Evolutionary conservation across 1,284 basidiomycete genomes (phyloP).

Genomic region (Phaffia rhodozyma): DNA sequence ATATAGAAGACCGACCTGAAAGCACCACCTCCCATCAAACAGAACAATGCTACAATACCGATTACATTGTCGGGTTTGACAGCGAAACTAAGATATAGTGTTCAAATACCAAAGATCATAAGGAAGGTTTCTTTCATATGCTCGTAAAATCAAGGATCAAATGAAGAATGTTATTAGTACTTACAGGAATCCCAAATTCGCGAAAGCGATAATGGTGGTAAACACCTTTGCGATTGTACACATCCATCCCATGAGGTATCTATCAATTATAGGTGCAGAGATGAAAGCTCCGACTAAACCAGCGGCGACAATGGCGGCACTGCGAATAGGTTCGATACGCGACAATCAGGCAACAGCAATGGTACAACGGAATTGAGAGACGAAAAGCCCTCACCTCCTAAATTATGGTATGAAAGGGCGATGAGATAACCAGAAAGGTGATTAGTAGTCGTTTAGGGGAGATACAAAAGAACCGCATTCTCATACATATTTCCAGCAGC

Average conservation of each 20-base stretch:
- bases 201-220: conserved; percentile 47
- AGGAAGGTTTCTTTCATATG: too few species aligned
- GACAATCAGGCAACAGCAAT: background rate
- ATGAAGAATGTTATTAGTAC: conserved; percentile 42
- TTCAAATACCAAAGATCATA: too few species aligned
- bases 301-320: conserved; percentile 30
- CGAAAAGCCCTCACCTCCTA: too few species aligned
- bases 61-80: conserved; percentile 1
- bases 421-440: background rate
- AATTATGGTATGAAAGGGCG: background rate
- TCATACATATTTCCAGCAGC: conserved; percentile 47
- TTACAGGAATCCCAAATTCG: conserved; percentile 56
- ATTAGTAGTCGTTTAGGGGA: conserved; percentile 42
- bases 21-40: conserved; percentile 43
- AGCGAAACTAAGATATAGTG: background rate
- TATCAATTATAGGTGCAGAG: conserved; percentile 60
- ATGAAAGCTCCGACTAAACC: conserved; percentile 54
- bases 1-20: conserved; percentile 56
- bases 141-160: too few species aligned
- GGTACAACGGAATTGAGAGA: too few species aligned
- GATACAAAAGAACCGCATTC: conserved; percentile 38
- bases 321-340: conserved; percentile 1
- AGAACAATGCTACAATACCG: background rate
- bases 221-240: conserved; percentile 48
- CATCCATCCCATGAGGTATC: conserved; percentile 57